These are phyloP conservation scores for Keqinozyma sinolaborantium DNA, from an alignment of 1,139 yeast species.

Conservation along the genomic window DNA sequence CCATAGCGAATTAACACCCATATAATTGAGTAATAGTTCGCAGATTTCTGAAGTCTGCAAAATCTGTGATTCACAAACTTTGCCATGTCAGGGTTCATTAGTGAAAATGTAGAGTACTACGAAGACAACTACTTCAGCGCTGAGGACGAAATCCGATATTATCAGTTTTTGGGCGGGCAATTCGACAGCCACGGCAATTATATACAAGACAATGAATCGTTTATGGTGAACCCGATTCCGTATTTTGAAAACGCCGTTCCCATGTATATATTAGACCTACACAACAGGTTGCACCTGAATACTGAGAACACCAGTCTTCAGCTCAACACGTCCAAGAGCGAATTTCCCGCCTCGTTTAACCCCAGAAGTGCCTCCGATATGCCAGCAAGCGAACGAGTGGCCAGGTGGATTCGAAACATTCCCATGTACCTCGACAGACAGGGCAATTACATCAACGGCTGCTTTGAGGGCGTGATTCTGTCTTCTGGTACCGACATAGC, in stretches of 20 bases:
- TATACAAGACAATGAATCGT: not conserved
- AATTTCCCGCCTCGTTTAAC: constrained; percentile 29
- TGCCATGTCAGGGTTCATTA: too few species aligned
- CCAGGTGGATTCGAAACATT: constrained; percentile 54
- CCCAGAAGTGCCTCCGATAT: constrained; percentile 59
- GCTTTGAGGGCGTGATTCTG: constrained; percentile 40
- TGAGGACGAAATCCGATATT: not conserved
- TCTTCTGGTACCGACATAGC: constrained; percentile 12
- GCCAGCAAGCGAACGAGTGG: constrained; percentile 60
- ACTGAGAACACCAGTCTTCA: not conserved
- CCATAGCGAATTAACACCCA: constrained; percentile 99
- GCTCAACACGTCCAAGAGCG: not conserved
- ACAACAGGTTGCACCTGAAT: not conserved
- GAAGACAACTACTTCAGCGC: too few species aligned
- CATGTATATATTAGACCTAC: not conserved
- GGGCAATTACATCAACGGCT: constrained; percentile 16
- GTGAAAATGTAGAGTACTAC: too few species aligned
- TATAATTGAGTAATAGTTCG: constrained; percentile 18
- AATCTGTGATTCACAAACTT: too few species aligned
- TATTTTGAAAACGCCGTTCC: not conserved
- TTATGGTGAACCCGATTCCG: not conserved
- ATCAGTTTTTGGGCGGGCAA: not conserved
- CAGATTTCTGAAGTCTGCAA: too few species aligned
- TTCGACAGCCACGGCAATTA: not conserved
- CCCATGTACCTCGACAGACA: constrained; percentile 33